Base-by-base conservation (phyloP, 805 yeast species). In the Yamadazyma nakazawae region DNA sequence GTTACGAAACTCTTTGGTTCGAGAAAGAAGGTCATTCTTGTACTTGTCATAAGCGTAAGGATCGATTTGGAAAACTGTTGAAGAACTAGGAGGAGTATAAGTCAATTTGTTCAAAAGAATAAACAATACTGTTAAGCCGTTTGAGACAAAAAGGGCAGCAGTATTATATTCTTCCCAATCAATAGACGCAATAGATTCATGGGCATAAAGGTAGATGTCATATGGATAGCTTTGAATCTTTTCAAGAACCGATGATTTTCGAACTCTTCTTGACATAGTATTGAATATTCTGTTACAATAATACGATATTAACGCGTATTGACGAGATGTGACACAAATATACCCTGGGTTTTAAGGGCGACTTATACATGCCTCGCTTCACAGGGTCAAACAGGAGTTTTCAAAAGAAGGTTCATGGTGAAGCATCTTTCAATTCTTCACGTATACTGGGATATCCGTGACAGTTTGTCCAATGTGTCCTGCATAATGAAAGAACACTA, bases 151-250 rank as follows among this genome's bases (percentile, higher is more conserved):
- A 5, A 70, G 67, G 2, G 64, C 42, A 2, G 64, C 52, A 4
- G 56, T 53, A 21, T 62, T 51, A 46, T 67, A 65, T 34, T 62
- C 64, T 48, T 72, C 75, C 76, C 76, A 72, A 28, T 70, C 75
- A 13, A 72, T 68, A 3, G 74, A 66, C 16, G 64, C 50, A 18
- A 64, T 50, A n/a, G 58, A 32, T 47, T 72, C 77, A 45, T 71
- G 67, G 41, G 66, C 25, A 45, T 61, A 64, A 6, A 72, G 59
- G 40, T 62, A 60, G 26, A 65, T 46, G 42, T 72, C 77, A 34
- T 68, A 63, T 5, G 77, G 77, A 43, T 60, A 67, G 16, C 62
- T 53, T 47, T 57, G 60, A 42, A 71, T 56, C 44, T 60, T 61
- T 31, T 53, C 54, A 3, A 45, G 35, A 11, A 53, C 17, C 5